These are phyloP conservation scores for Kalmanozyma brasiliensis DNA, from an alignment of 1,284 basidiomycete genomes.

Conservation along the genomic window DNA sequence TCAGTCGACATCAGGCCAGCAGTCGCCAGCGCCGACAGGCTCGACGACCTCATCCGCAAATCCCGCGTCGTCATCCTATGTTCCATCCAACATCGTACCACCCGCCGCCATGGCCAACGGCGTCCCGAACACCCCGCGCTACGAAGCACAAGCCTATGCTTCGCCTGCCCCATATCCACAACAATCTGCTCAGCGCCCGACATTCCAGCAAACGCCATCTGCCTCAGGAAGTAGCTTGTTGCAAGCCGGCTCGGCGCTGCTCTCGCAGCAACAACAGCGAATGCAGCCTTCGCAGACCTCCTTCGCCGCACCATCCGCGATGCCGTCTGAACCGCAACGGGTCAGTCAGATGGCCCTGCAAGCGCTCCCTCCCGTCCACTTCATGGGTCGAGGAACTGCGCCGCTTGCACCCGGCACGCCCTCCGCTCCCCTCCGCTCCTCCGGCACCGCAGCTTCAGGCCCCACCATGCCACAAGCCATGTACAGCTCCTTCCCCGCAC, in stretches of 20 bases:
- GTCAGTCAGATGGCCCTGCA: constrained; percentile 22
- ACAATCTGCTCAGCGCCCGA: constrained; percentile 3
- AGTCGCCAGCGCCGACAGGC: constrained; percentile 25
- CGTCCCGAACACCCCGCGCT: constrained; percentile 21
- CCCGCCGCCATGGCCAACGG: constrained; percentile 34
- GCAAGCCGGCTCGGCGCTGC: constrained; percentile 14
- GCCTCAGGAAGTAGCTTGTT: constrained; percentile 22
- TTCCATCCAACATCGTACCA: constrained; percentile 7
- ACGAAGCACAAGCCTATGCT: constrained; percentile 23
- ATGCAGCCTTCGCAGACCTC: constrained; percentile 12
- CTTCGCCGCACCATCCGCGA: constrained; percentile 5
- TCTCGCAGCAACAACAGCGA: constrained; percentile 23
- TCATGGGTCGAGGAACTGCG: constrained; percentile 29
- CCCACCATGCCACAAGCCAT: constrained; percentile 74
- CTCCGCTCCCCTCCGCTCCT: constrained; percentile 27
- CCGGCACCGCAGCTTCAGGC: constrained; percentile 28
- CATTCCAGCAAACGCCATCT: constrained; percentile 21
- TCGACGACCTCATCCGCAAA: constrained; percentile 12
- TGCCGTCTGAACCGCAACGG: constrained; percentile 9
- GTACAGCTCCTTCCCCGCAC: constrained; percentile 85
- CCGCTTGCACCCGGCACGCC: constrained; percentile 36
- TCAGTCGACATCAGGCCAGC: constrained; percentile 34
- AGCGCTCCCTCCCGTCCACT: constrained; percentile 16
- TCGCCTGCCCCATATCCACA: constrained; percentile 17
- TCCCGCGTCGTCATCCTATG: constrained; percentile 1